phyloP scores from a whole-genome alignment of 441 rosid species.

The Erodium trifolium region DNA sequence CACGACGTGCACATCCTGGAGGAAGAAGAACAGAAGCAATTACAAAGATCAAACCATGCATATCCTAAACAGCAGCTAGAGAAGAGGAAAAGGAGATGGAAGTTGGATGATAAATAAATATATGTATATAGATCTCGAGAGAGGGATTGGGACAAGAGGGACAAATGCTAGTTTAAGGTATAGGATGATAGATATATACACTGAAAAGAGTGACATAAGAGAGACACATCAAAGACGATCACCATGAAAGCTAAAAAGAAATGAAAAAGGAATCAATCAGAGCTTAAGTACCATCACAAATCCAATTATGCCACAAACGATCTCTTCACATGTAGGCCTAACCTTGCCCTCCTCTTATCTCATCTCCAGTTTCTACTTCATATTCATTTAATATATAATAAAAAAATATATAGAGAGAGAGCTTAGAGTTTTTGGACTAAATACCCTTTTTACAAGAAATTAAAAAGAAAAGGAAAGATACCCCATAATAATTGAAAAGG shows the following conservation, averaged over 20 bases:
- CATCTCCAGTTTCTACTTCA: neutral
- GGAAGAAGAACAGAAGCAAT: too few relatives aligned
- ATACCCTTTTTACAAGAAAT: neutral
- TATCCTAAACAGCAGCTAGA: too few relatives aligned
- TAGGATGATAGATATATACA: neutral
- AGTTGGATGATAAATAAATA: too few relatives aligned
- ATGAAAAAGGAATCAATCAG: neutral
- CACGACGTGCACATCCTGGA: too few relatives aligned
- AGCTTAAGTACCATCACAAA: neutral
- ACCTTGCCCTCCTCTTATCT: neutral
- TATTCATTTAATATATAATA: neutral
- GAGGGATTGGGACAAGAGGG: neutral
- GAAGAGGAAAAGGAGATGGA: too few relatives aligned
- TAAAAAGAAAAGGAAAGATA: neutral
- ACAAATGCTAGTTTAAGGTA: neutral
- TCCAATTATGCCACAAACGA: neutral
- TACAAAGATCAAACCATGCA: too few relatives aligned
- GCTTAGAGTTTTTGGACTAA: neutral
- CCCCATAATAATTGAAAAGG: conserved; percentile 4
- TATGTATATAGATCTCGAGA: neutral
- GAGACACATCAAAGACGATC: neutral
- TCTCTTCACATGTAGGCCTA: conserved; percentile 1
- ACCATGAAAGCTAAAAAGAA: neutral
- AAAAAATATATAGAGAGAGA: neutral
- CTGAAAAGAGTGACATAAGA: neutral